Percentiles rank a stretch among this genome's conserved stretches.
Conservation (phyloP, 2,329 filamentous ascomycete species). For the Colletotrichum chrysophilum region DNA sequence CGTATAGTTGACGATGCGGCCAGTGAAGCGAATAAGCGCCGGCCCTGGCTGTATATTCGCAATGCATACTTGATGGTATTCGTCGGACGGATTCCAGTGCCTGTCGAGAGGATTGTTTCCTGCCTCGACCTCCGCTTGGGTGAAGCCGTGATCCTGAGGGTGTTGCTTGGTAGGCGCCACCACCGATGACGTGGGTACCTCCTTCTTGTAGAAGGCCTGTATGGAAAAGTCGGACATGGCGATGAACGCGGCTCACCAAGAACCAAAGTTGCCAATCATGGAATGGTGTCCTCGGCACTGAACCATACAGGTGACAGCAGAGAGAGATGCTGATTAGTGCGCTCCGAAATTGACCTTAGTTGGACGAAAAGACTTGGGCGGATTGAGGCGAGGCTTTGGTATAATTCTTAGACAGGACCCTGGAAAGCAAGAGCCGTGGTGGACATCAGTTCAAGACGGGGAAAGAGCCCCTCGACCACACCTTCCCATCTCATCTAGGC, state of each 20-base stretch:
- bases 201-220: slow-evolving; percentile 38
- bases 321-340: background rate
- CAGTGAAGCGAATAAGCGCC: slow-evolving; percentile 54
- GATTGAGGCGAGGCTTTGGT: background rate
- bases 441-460: background rate
- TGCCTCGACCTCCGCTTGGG: slow-evolving; percentile 46
- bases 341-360: background rate
- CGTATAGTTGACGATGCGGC: slow-evolving; percentile 61
- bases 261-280: background rate
- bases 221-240: slow-evolving; percentile 32
- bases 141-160: slow-evolving; percentile 56
- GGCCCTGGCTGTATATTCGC: slow-evolving; percentile 54
- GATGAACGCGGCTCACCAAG: background rate
- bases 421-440: background rate
- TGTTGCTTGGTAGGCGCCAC: slow-evolving; percentile 11
- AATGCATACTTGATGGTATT: slow-evolving; percentile 54
- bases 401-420: background rate
- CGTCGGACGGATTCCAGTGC: slow-evolving; percentile 44
- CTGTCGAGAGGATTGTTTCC: slow-evolving; percentile 40
- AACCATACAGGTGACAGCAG: background rate
- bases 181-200: slow-evolving; percentile 13
- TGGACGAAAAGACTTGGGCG: background rate
- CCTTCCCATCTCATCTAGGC: background rate
- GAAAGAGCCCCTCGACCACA: background rate
- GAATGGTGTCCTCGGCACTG: background rate